Base-by-base conservation (phyloP, 129 eudicot species). In the Tagetes patula region DNA sequence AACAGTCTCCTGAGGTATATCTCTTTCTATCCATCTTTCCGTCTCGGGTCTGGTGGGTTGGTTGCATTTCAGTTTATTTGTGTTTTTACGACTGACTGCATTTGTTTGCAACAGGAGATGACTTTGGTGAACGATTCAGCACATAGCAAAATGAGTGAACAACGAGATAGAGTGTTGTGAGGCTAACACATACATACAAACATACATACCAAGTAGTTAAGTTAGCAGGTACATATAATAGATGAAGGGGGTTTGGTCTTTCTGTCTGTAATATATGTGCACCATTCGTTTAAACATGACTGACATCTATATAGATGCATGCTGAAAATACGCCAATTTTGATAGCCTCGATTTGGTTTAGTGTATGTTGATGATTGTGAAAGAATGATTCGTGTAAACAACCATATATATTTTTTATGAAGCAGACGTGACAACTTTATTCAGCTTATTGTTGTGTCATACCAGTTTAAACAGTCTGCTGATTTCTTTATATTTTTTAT, bases 1-100 rank as follows among this genome's bases (percentile, higher is more conserved):
- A 75, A 42, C 87, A 70, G 62, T 82, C 77, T 69, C 83, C 80
- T 72, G 92, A 89, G 98, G 98, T 90, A 52, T 55, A 52, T 55
- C 36, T 76, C 79, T 61, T 73, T 62, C 76, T 77, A 65, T 71
- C 80, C 73, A 34, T 41, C 34, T 46, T 6, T 1, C 43, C 3
- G 43, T 40, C 43, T 43, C 9, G 48, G 52, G 52, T 47, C 4
- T 11, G 52, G 11, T 2, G 60, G 58, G 31, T n/a, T 5, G 1
- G 33, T 54, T 20, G 6, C 4, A 14, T 20, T 20, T 20, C 27
- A 14, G 55, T 32, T 37, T 20, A 56, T 47, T 66, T 0, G 30
- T 49, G 38, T 47, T 49, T 36, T 9, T 1, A 55, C n/a, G 7
- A 32, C 8, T 13, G 7, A 32, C 8, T 13, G 12, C 31, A 6